These are phyloP conservation scores for Orobanche coerulescens DNA, from an alignment of 257 asterid genomes.

Conservation along the genomic window DNA sequence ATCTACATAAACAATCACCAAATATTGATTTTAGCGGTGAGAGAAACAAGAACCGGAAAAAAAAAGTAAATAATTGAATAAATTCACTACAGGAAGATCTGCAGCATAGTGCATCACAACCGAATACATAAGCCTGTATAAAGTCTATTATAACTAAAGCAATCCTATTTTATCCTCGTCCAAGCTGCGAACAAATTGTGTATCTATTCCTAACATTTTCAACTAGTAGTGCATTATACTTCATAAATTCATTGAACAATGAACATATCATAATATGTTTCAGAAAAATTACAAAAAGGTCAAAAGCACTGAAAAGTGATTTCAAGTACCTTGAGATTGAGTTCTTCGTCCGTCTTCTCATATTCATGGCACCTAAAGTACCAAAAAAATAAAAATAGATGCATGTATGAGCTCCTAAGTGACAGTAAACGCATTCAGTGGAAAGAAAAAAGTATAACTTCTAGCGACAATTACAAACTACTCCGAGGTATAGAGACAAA, in stretches of 20 bases:
- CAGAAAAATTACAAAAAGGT: not conserved
- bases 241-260: not conserved
- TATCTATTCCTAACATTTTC: not conserved
- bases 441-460: not conserved
- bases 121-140: no score
- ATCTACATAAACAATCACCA: not conserved
- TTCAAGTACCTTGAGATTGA: slow-evolving; percentile 40
- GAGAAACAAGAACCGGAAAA: not conserved
- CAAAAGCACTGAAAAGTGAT: not conserved
- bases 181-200: not conserved
- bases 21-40: not conserved
- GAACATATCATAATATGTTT: no score
- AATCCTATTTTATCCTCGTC: not conserved
- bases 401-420: not conserved
- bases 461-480: no score
- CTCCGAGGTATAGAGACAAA: no score
- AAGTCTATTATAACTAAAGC: not conserved
- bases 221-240: not conserved
- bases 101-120: no score
- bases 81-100: not conserved
- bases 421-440: not conserved
- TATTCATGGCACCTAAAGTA: slow-evolving; percentile 45
- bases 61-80: not conserved
- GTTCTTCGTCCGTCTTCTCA: slow-evolving; percentile 41
- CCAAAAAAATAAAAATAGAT: not conserved